These are phyloP conservation scores for Cordyceps cateniannulata DNA, from an alignment of 2,329 filamentous ascomycete genomes.

Conservation along the genomic window DNA sequence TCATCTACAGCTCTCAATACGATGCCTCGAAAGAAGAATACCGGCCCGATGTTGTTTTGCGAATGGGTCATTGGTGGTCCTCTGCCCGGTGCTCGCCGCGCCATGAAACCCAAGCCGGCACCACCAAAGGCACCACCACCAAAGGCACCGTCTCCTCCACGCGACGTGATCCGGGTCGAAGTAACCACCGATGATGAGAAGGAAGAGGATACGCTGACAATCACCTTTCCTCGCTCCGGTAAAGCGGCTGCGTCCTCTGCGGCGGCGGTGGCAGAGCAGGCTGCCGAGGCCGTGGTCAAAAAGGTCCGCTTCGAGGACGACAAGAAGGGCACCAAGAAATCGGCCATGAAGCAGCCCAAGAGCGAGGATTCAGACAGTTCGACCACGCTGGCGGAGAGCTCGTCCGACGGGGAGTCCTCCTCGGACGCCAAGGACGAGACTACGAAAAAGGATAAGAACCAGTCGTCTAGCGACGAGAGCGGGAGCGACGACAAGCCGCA, in stretches of 20 bases:
- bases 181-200: constrained; percentile 46
- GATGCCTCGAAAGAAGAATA: constrained; percentile 6
- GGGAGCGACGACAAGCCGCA: constrained; percentile 3
- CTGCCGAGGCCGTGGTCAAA: constrained; percentile 23
- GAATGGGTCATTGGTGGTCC: constrained; percentile 36
- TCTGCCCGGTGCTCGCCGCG: constrained; percentile 23
- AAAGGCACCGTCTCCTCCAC: constrained; percentile 10
- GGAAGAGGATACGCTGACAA: constrained; percentile 40
- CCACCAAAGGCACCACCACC: constrained; percentile 6
- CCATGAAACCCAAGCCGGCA: constrained; percentile 19
- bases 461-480: neutral
- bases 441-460: constrained; percentile 6
- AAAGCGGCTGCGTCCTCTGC: neutral
- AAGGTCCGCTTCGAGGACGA: constrained; percentile 37
- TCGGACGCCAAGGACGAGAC: constrained; percentile 17
- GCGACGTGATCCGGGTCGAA: constrained; percentile 33
- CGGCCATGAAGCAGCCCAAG: constrained; percentile 30
- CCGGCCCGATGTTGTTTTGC: constrained; percentile 23
- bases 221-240: constrained; percentile 41
- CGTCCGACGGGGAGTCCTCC: constrained; percentile 7
- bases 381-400: constrained; percentile 11
- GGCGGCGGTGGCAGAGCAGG: constrained; percentile 12
- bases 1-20: neutral
- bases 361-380: constrained; percentile 20
- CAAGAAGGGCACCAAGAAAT: constrained; percentile 22